phyloP scores from a whole-genome alignment of 2,329 filamentous ascomycete species.

The Fusarium xyrophilum region DNA sequence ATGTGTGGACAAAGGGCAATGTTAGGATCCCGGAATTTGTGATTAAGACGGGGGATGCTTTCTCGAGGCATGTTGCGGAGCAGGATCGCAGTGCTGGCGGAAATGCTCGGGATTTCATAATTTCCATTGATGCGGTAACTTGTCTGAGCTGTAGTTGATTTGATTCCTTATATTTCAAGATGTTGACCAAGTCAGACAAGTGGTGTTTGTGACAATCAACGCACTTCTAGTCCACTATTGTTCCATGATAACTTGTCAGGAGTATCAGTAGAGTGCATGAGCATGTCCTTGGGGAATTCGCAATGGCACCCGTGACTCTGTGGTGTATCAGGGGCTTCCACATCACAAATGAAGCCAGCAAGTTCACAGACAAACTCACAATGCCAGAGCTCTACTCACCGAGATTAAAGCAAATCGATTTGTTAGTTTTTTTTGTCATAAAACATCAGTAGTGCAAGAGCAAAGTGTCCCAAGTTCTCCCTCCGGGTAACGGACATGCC shows the following conservation, averaged over 20 bases:
- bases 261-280: background rate
- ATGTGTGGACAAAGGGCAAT: slow-evolving; percentile 26
- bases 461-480: slow-evolving; percentile 12
- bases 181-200: background rate
- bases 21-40: slow-evolving; percentile 32
- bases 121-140: slow-evolving; percentile 16
- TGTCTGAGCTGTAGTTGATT: slow-evolving; percentile 1
- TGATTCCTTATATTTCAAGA: background rate
- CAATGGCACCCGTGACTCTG: background rate
- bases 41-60: slow-evolving; percentile 31
- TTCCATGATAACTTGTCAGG: background rate
- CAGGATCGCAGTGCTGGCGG: slow-evolving; percentile 20
- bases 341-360: background rate
- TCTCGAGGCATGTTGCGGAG: slow-evolving; percentile 25
- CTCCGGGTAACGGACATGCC: slow-evolving; percentile 26
- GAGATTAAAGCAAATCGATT: slow-evolving; percentile 15
- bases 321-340: background rate
- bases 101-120: slow-evolving; percentile 26
- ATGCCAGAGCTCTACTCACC: background rate
- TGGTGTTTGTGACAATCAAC: background rate
- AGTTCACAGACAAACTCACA: background rate
- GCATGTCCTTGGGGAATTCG: background rate
- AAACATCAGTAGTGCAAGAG: slow-evolving; percentile 33
- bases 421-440: slow-evolving; percentile 34
- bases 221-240: background rate